Conservation (phyloP, 345 rosid genomes). For the Bruguiera sexangula region DNA sequence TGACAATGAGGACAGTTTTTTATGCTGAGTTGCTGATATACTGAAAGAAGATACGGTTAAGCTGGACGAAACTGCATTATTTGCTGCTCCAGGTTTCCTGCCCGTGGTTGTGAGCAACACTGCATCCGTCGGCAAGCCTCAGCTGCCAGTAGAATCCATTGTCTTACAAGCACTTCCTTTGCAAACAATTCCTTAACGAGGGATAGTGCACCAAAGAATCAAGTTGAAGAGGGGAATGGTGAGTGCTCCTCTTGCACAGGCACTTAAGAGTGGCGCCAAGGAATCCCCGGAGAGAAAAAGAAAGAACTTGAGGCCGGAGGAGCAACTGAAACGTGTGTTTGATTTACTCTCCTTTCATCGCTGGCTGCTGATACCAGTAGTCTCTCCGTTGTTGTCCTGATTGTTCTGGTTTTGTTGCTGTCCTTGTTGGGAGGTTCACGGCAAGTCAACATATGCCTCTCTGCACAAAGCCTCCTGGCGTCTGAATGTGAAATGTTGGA, state of each 20-base stretch:
- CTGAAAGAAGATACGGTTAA: constrained; percentile 69
- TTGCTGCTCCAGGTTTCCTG: background rate
- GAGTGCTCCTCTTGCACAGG: background rate
- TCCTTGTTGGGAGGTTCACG: constrained; percentile 13
- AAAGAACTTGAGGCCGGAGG: background rate
- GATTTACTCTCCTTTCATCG: background rate
- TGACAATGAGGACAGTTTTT: constrained; percentile 49
- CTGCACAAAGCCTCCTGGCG: constrained; percentile 8
- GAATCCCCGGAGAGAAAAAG: background rate
- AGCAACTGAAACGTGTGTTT: constrained; percentile 15
- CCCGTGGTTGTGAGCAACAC: constrained; percentile 11
- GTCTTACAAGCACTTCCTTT: constrained; percentile 7
- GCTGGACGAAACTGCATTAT: constrained; percentile 43
- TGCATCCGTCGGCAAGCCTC: constrained; percentile 11
- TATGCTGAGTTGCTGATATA: constrained; percentile 46
- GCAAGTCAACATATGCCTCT: constrained; percentile 10
- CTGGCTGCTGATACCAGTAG: constrained; percentile 1
- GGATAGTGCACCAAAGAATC: constrained; percentile 29
- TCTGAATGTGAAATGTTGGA: constrained; percentile 6
- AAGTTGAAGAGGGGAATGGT: constrained; percentile 14
- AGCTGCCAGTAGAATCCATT: constrained; percentile 13
- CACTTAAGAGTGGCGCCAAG: background rate
- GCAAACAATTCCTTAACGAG: constrained; percentile 11
- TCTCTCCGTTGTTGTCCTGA: constrained; percentile 11
- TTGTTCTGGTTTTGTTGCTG: constrained; percentile 24